Conservation (phyloP, 257 asterid species). For the Ajuga chamaepitys region DNA sequence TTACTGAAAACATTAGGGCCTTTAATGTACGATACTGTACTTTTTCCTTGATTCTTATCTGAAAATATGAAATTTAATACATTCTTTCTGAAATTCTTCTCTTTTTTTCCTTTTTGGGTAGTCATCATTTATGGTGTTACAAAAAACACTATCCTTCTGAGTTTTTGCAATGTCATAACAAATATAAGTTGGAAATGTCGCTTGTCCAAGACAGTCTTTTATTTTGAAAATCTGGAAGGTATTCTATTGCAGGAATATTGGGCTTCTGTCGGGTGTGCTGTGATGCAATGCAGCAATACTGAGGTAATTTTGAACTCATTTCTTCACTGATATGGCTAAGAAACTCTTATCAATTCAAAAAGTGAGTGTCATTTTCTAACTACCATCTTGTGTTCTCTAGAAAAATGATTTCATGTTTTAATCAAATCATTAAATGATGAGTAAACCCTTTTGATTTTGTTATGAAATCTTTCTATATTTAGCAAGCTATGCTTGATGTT, state of each 20-base stretch:
- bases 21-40: neutral
- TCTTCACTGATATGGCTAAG: neutral
- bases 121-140: neutral
- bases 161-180: neutral
- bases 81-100: neutral
- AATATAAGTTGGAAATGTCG: neutral
- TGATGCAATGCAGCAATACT: constrained; percentile 99
- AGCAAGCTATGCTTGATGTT: neutral
- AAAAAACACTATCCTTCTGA: neutral
- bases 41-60: neutral
- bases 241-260: constrained; percentile 70
- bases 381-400: neutral
- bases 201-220: neutral
- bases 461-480: neutral
- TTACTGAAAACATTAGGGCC: neutral
- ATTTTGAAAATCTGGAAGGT: neutral
- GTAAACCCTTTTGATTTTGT: neutral
- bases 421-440: neutral
- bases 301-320: constrained; percentile 46
- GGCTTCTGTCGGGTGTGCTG: constrained; percentile 97
- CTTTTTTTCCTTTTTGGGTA: neutral
- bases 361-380: neutral
- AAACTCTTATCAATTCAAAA: neutral
- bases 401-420: neutral
- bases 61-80: too few relatives aligned